Percentiles rank a stretch among this genome's conserved stretches.
These are phyloP conservation scores for Teunomyces panamensis DNA, from an alignment of 805 yeast genomes.

Conservation along the genomic window DNA sequence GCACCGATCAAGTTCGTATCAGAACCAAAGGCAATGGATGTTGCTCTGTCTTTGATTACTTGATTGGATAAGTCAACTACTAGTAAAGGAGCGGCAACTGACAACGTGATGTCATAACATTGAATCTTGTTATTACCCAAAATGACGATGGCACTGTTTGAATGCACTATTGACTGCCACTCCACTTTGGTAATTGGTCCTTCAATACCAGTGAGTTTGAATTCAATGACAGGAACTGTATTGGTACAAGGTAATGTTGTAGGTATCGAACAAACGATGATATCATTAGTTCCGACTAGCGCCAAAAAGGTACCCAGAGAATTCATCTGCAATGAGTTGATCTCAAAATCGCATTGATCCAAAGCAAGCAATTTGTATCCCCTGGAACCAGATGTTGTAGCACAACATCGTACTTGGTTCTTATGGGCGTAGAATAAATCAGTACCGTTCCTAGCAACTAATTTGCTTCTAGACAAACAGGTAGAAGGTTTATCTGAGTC, in stretches of 20 bases:
- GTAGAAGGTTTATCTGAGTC: not conserved
- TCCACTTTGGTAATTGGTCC: slow-evolving; percentile 19
- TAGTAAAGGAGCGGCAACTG: slow-evolving; percentile 17
- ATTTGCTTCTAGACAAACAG: not conserved
- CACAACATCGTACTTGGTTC: slow-evolving; percentile 29
- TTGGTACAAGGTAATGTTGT: slow-evolving; percentile 5
- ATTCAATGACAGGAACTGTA: slow-evolving; percentile 6
- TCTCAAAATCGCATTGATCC: slow-evolving; percentile 21
- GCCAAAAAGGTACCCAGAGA: slow-evolving; percentile 42
- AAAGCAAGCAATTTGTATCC: slow-evolving; percentile 21
- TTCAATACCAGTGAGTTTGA: slow-evolving; percentile 12
- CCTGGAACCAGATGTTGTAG: slow-evolving; percentile 16
- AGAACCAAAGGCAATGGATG: slow-evolving; percentile 31
- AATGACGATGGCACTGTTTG: slow-evolving; percentile 22
- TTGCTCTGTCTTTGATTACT: slow-evolving; percentile 14
- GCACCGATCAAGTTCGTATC: slow-evolving; percentile 19
- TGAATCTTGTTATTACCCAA: slow-evolving; percentile 19
- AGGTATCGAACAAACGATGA: slow-evolving; percentile 33
- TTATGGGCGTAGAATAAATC: slow-evolving; percentile 33
- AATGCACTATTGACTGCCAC: slow-evolving; percentile 24
- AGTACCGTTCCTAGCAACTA: slow-evolving; percentile 8
- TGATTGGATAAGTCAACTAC: slow-evolving; percentile 13
- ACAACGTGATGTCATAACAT: slow-evolving; percentile 19
- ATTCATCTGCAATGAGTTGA: slow-evolving; percentile 36
- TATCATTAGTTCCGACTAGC: slow-evolving; percentile 26